Evolutionary conservation across 2,329 filamentous ascomycete genomes (phyloP).

Genomic region (Albifimbria verrucaria): DNA sequence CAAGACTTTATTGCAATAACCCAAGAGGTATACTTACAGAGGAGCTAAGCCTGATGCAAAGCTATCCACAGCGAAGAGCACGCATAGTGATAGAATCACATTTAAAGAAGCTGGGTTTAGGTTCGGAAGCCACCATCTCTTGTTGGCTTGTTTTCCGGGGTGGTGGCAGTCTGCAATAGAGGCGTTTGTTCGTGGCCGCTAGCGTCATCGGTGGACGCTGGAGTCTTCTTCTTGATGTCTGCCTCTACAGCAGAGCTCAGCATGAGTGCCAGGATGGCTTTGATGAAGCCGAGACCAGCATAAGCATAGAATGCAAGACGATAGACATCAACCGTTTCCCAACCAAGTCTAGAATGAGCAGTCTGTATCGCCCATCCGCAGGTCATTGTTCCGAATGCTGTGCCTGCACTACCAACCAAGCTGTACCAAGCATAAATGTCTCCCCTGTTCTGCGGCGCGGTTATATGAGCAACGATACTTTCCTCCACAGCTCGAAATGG

Average conservation of each 20-base stretch:
- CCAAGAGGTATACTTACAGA: slow-evolving; percentile 38
- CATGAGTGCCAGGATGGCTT: slow-evolving; percentile 48
- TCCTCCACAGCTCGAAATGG: slow-evolving; percentile 62
- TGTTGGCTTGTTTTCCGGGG: neutral
- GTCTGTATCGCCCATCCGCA: slow-evolving; percentile 58
- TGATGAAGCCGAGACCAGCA: slow-evolving; percentile 53
- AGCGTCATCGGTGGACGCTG: neutral
- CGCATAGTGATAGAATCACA: slow-evolving; percentile 58
- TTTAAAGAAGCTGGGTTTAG: slow-evolving; percentile 54
- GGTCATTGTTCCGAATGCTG: slow-evolving; percentile 55
- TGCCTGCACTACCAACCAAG: slow-evolving; percentile 55
- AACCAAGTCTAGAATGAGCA: slow-evolving; percentile 39
- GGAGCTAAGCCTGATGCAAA: slow-evolving; percentile 69
- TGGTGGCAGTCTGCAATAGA: slow-evolving; percentile 15
- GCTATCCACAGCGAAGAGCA: slow-evolving; percentile 66
- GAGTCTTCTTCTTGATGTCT: slow-evolving; percentile 12
- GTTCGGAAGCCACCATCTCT: slow-evolving; percentile 42
- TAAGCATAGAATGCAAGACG: slow-evolving; percentile 56
- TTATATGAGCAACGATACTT: slow-evolving; percentile 56
- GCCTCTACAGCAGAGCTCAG: slow-evolving; percentile 46
- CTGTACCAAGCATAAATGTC: slow-evolving; percentile 63
- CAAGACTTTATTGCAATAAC: rapidly evolving
- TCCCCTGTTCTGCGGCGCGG: slow-evolving; percentile 37
- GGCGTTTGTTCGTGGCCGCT: slow-evolving; percentile 26
- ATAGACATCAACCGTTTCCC: slow-evolving; percentile 46